Base-by-base conservation (phyloP, 2,329 filamentous ascomycete genomes). In the Pseudocercospora cruenta region DNA sequence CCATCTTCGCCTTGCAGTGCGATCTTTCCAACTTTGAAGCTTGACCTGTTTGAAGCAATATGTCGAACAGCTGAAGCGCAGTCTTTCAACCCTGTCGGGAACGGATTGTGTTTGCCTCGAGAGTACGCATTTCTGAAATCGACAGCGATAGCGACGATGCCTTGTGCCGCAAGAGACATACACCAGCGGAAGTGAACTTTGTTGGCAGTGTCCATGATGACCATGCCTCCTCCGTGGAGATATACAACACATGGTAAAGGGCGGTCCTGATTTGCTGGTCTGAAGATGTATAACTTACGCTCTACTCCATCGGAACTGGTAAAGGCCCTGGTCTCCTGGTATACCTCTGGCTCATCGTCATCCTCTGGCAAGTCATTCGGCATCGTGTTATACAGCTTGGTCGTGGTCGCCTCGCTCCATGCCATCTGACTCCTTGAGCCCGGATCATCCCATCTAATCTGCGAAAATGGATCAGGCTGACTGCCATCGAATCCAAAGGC, bases 321-420 rank as follows among this genome's bases (percentile, higher is more conserved):
- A 64, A 73, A 69, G 2, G 65, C 70, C 39, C 64, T 58, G 8
- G 65, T 64, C 24, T 68, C 67, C 26, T 63, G 58, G 16, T 60
- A 51, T 24, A 73, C 60, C 2, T 67, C 66, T 5, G 68, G 60
- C 33, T 74, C 72, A 19, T 65, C 28, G 2, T 61, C 62, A 36
- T 73, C 67, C 21, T 57, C 54, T 4, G 70, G 67, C n/a, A 73
- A 31, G 19, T 72, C 67, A 31, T 94, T 95, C 81, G 93, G 95
- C 72, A 91, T 87, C 70, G 83, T 80, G 74, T 97, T 91, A 92
- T 94, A 97, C 75, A 96, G 91, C 79, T 67, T 70, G 33, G 53
- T 57, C 12, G 68, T 63, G 12, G 63, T 58, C 7, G 65, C 66
- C 24, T 68, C 62, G 26, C 57, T 68, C 63, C 66, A 58, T n/a